Evolutionary conservation across 2,329 filamentous ascomycete species (phyloP).

Genomic region (Aspergillus pseudotamarii): DNA sequence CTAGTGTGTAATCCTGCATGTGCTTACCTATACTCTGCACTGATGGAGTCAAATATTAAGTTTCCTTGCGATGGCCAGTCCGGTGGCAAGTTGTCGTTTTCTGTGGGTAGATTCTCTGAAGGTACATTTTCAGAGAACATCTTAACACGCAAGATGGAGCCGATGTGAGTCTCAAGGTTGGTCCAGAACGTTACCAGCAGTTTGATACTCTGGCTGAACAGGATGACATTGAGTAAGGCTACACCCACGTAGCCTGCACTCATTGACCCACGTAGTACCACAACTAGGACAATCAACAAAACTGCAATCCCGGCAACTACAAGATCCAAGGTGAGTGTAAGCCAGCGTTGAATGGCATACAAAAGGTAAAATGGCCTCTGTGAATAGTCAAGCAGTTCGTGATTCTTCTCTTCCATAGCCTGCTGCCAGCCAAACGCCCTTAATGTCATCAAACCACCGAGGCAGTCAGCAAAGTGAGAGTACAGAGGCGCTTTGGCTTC

Average conservation of each 20-base stretch:
- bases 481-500: conserved; percentile 64
- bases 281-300: conserved; percentile 53
- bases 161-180: conserved; percentile 60
- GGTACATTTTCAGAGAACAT: conserved; percentile 52
- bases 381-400: conserved; percentile 54
- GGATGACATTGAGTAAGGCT: conserved; percentile 56
- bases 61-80: conserved; percentile 48
- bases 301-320: conserved; percentile 54
- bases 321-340: conserved; percentile 54
- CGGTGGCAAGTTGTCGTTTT: conserved; percentile 42
- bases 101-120: conserved; percentile 47
- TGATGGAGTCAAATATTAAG: conserved; percentile 49
- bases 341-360: conserved; percentile 61
- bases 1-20: background rate
- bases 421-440: conserved; percentile 60
- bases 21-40: conserved; percentile 46
- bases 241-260: conserved; percentile 56
- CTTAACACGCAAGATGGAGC: conserved; percentile 59
- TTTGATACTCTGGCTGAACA: conserved; percentile 56
- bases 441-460: conserved; percentile 59
- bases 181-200: conserved; percentile 59
- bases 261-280: conserved; percentile 46
- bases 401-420: conserved; percentile 48
- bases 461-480: conserved; percentile 60
- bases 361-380: conserved; percentile 62